phyloP scores from a whole-genome alignment of 2,329 filamentous ascomycete genomes.

The Ceratocystis alfenasii region DNA sequence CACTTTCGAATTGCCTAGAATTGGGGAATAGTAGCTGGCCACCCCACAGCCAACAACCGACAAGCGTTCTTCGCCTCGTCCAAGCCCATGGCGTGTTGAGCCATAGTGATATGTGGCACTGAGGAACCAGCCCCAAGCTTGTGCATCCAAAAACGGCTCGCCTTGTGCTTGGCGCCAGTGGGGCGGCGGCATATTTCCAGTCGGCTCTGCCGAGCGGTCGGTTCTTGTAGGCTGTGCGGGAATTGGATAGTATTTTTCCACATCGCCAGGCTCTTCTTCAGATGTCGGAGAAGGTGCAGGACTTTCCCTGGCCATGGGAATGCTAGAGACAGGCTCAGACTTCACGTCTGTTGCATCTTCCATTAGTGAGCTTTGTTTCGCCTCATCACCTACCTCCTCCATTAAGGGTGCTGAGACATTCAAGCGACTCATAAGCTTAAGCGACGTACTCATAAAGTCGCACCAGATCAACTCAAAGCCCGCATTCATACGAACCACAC shows the following conservation, averaged over 20 bases:
- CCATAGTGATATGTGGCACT: conserved; percentile 36
- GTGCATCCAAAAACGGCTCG: conserved; percentile 33
- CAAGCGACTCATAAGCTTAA: conserved; percentile 34
- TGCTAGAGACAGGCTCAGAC: neutral
- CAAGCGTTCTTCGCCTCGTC: conserved; percentile 34
- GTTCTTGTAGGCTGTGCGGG: conserved; percentile 31
- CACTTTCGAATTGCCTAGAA: neutral
- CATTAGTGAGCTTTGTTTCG: neutral
- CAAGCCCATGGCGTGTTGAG: conserved; percentile 30
- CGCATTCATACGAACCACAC: conserved; percentile 40
- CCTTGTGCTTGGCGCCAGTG: conserved; percentile 25
- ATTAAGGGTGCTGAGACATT: conserved; percentile 36
- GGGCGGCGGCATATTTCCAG: conserved; percentile 20
- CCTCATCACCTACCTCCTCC: conserved; percentile 5
- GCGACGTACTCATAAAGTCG: conserved; percentile 35
- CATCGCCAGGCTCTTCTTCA: conserved; percentile 14
- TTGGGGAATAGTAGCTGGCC: conserved; percentile 35
- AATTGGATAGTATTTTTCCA: conserved; percentile 28
- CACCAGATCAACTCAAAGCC: conserved; percentile 44
- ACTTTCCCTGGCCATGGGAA: neutral
- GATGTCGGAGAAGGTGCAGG: neutral
- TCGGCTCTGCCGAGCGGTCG: conserved; percentile 26
- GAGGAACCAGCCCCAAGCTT: conserved; percentile 36
- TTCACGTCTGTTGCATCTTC: neutral
- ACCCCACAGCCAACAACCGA: conserved; percentile 32